Percentiles rank a stretch among this genome's conserved stretches.
phyloP scores from a whole-genome alignment of 129 eudicot genomes.

The Silybum marianum region DNA sequence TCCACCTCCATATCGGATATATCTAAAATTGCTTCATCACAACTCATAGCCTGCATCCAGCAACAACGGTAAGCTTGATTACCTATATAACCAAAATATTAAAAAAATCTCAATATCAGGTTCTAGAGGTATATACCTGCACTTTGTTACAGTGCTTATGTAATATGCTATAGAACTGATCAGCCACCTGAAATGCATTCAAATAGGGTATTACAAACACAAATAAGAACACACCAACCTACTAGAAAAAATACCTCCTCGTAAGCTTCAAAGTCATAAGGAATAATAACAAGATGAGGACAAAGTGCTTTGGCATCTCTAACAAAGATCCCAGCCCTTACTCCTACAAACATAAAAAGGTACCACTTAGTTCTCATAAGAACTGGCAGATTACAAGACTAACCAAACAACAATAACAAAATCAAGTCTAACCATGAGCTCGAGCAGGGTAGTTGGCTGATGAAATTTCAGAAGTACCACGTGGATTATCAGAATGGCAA shows the following conservation, averaged over 20 bases:
- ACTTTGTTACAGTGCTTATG: conserved; percentile 89
- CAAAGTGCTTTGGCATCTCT: conserved; percentile 87
- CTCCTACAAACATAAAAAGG: conserved; percentile 47
- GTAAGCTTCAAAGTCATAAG: conserved; percentile 88
- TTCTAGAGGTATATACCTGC: conserved; percentile 51
- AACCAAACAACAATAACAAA: neutral
- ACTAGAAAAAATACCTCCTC: conserved; percentile 57
- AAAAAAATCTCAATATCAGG: neutral
- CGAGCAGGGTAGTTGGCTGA: conserved; percentile 98
- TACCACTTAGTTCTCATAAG: neutral
- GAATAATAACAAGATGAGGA: conserved; percentile 84
- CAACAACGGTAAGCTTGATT: conserved; percentile 11
- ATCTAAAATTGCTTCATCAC: conserved; percentile 96
- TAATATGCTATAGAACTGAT: conserved; percentile 82
- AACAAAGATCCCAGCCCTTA: conserved; percentile 91
- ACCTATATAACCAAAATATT: neutral
- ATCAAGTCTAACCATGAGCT: conserved; percentile 59
- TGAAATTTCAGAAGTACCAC: conserved; percentile 95
- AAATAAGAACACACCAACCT: neutral
- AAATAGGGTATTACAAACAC: conserved; percentile 1
- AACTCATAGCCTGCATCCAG: conserved; percentile 81
- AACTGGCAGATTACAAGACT: neutral
- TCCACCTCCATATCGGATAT: conserved; percentile 61
- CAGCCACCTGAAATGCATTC: conserved; percentile 77
- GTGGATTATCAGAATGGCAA: conserved; percentile 94